These are phyloP conservation scores for Paramecium sexaurelia DNA, from an alignment of 73 alveolate genomes.

Conservation along the genomic window DNA sequence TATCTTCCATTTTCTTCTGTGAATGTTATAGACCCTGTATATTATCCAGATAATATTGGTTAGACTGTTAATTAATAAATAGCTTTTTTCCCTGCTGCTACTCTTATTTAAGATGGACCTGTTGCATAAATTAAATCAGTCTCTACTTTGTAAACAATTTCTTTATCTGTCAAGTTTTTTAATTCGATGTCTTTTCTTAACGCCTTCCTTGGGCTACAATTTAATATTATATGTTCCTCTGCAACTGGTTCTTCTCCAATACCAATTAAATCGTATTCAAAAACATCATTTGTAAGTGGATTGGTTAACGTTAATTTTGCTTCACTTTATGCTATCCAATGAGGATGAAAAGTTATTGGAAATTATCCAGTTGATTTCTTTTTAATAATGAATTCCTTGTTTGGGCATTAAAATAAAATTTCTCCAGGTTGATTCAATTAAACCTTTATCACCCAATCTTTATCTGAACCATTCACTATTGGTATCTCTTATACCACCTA, in stretches of 20 bases:
- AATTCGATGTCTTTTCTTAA: conserved; percentile 81
- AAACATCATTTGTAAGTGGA: conserved; percentile 89
- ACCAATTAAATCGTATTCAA: conserved; percentile 94
- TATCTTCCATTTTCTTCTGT: conserved; percentile 89
- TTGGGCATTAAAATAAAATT: conserved; percentile 68
- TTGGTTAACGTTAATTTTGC: conserved; percentile 89
- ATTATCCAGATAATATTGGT: conserved; percentile 95
- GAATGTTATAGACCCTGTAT: conserved; percentile 96
- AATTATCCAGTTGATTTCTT: conserved; percentile 81
- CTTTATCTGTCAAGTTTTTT: conserved; percentile 87
- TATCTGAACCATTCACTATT: conserved; percentile 92
- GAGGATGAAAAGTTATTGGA: conserved; percentile 90
- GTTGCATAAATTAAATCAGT: conserved; percentile 95
- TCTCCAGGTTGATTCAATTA: conserved; percentile 76
- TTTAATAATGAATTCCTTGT: conserved; percentile 78
- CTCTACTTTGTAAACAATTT: conserved; percentile 88
- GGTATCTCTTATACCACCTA: conserved; percentile 94
- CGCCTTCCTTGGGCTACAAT: conserved; percentile 91
- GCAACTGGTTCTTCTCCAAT: conserved; percentile 98
- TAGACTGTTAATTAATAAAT: conserved; percentile 70
- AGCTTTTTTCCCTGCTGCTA: conserved; percentile 60
- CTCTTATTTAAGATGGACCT: conserved; percentile 73
- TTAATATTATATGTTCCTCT: conserved; percentile 95
- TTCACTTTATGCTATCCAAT: conserved; percentile 82
- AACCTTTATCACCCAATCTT: conserved; percentile 95